Evolutionary conservation across 176 grass and related monocot genomes (phyloP).

Genomic region (Neostapfia colusana): DNA sequence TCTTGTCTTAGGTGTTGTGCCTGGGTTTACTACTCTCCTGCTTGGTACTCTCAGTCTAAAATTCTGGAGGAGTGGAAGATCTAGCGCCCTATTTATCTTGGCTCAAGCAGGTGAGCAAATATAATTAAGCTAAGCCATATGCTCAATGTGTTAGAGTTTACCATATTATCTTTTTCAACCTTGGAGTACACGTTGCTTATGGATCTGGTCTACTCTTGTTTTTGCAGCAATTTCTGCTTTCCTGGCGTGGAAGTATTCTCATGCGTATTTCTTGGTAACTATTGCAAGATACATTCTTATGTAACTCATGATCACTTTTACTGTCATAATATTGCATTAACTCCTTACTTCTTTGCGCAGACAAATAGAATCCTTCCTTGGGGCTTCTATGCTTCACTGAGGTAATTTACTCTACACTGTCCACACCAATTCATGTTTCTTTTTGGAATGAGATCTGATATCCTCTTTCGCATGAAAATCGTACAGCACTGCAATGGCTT

Average conservation of each 20-base stretch:
- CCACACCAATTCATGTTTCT: not conserved
- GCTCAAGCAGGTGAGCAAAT: slow-evolving; percentile 55
- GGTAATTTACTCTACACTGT: slow-evolving; percentile 39
- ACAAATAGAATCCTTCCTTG: slow-evolving; percentile 64
- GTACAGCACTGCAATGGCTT: slow-evolving; percentile 53
- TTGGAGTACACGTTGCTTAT: not conserved
- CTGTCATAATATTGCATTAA: slow-evolving; percentile 2
- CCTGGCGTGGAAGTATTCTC: slow-evolving; percentile 61
- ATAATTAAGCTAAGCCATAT: not conserved
- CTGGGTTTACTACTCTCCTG: slow-evolving; percentile 45
- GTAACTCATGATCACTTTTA: not conserved
- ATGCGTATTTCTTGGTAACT: slow-evolving; percentile 61
- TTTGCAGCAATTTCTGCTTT: slow-evolving; percentile 55
- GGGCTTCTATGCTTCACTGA: slow-evolving; percentile 61
- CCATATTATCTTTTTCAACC: not conserved
- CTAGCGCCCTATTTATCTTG: slow-evolving; percentile 58
- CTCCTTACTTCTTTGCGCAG: slow-evolving; percentile 36
- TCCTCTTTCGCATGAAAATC: slow-evolving; percentile 12
- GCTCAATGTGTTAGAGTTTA: not conserved
- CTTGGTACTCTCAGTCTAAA: slow-evolving; percentile 63
- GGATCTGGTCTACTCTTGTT: not conserved
- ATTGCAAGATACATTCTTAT: not conserved
- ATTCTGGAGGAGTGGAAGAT: slow-evolving; percentile 64
- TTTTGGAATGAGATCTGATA: not conserved
- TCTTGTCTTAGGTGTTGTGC: slow-evolving; percentile 54